Evolutionary conservation across 1,284 basidiomycete species (phyloP), one percentile per base, ranked within the genome.

Genomic region (Trichosporon sp.): DNA sequence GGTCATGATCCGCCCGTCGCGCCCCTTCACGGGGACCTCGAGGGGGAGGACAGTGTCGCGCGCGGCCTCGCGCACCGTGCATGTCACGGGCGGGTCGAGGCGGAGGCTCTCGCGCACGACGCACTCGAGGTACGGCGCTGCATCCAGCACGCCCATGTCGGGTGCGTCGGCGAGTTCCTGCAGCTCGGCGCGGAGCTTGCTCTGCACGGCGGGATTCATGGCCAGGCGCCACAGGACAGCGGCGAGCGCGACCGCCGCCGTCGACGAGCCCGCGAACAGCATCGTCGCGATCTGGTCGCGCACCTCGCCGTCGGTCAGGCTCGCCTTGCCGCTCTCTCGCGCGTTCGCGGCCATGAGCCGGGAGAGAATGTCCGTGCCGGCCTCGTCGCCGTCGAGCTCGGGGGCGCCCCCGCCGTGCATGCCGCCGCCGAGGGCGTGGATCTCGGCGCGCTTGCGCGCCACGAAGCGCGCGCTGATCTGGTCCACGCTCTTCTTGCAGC

Each of bases 231-330:
- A 89, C 2, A 92, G 81, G 79, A 12, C 85, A 70, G 87, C 78
- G 75, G 89, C 2, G 18, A 51, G n/a, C 3, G 47, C 8, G 7
- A 23, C 44, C 18, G 44, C 44, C 0, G 89, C 90, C 0, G 92
- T 93, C 77, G 93, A 92, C 77, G 92, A 90, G 0, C 92, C 92
- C 0, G 82, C 80, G 2, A 81, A 74, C 70, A 82, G 79, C 79
- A 93, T 91, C 0, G 90, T 92, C 8, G 89, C 88, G 71, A 93
- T 91, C 79, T 92, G 91, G 69, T 87, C 90, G 29, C 89, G 83
- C 2, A 91, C 87, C 75, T 93, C 91, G 15, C 85, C 83, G 56
- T 88, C 86, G 8, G 80, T 51, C 21, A 51, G 18, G 4, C 5
- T 21, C 21, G 21, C 47, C 21, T 51, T 21, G 21, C 47, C 23